Conservation (phyloP, 1,284 basidiomycete species). For the Naganishia liquefaciens region DNA sequence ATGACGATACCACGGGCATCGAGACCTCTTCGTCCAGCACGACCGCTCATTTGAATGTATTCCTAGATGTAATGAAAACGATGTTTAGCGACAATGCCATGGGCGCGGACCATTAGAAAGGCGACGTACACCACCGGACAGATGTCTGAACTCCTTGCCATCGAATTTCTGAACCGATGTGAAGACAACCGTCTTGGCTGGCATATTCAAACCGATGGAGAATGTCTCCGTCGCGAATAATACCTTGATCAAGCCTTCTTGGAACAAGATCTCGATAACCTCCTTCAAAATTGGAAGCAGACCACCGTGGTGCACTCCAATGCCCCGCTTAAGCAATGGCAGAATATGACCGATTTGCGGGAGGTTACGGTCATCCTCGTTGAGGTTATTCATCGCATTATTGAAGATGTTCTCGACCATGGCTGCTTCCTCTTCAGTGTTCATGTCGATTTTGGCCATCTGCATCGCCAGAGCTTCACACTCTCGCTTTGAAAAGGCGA, state of each 20-base stretch:
- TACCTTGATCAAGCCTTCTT: constrained; percentile 98
- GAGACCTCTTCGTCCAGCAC: constrained; percentile 92
- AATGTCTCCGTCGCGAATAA: constrained; percentile 99
- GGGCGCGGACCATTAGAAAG: neutral
- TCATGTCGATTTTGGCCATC: constrained; percentile 95
- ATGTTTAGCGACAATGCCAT: neutral
- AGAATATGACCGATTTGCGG: constrained; percentile 94
- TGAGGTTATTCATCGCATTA: constrained; percentile 88
- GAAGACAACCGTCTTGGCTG: constrained; percentile 98
- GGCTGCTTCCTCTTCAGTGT: constrained; percentile 87
- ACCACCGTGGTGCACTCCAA: constrained; percentile 98
- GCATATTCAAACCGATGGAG: constrained; percentile 99
- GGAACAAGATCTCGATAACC: constrained; percentile 98
- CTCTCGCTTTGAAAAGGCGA: constrained; percentile 97
- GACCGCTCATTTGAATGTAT: constrained; percentile 99
- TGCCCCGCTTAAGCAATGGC: constrained; percentile 90
- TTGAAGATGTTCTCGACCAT: constrained; percentile 87
- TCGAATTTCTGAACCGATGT: constrained; percentile 95
- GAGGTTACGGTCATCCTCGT: constrained; percentile 82
- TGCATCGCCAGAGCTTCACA: constrained; percentile 90
- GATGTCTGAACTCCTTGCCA: constrained; percentile 87
- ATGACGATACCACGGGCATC: constrained; percentile 99
- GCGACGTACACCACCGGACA: constrained; percentile 59
- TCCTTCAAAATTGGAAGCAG: constrained; percentile 97
- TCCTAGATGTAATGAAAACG: constrained; percentile 67